These are phyloP conservation scores for Perilla frutescens DNA, from an alignment of 257 asterid species.

Conservation along the genomic window DNA sequence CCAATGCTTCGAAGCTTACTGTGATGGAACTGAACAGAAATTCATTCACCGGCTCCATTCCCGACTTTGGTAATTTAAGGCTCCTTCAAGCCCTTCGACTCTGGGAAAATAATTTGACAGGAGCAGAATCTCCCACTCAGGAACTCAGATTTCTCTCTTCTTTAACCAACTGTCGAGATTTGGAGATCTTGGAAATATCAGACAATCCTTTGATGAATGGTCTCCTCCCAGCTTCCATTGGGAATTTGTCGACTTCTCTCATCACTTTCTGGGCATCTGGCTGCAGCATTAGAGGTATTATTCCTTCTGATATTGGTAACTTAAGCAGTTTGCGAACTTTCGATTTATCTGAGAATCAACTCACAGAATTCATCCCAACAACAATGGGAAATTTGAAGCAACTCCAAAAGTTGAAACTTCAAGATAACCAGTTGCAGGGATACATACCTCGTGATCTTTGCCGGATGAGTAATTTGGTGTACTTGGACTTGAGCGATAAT, in stretches of 20 bases:
- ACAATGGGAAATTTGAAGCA: neutral
- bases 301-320: slow-evolving; percentile 17
- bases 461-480: slow-evolving; percentile 17
- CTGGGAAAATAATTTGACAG: slow-evolving; percentile 41
- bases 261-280: neutral
- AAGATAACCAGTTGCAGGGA: slow-evolving; percentile 2
- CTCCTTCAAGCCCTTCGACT: slow-evolving; percentile 25
- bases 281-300: slow-evolving; percentile 16
- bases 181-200: slow-evolving; percentile 11
- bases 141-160: neutral
- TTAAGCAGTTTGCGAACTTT: neutral
- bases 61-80: slow-evolving; percentile 40
- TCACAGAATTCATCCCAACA: neutral
- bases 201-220: slow-evolving; percentile 28
- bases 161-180: neutral
- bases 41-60: slow-evolving; percentile 38
- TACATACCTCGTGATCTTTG: slow-evolving; percentile 32
- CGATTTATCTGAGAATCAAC: neutral
- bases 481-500: slow-evolving; percentile 21
- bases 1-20: slow-evolving; percentile 37
- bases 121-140: neutral
- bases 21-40: slow-evolving; percentile 10
- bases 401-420: neutral
- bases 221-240: slow-evolving; percentile 23
- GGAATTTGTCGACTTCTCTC: slow-evolving; percentile 28